A percentile compares a stretch with the other conserved stretches of the same genome.
These are phyloP conservation scores for Kalmusia sp. DNA, from an alignment of 2,329 filamentous ascomycete genomes.

Conservation along the genomic window DNA sequence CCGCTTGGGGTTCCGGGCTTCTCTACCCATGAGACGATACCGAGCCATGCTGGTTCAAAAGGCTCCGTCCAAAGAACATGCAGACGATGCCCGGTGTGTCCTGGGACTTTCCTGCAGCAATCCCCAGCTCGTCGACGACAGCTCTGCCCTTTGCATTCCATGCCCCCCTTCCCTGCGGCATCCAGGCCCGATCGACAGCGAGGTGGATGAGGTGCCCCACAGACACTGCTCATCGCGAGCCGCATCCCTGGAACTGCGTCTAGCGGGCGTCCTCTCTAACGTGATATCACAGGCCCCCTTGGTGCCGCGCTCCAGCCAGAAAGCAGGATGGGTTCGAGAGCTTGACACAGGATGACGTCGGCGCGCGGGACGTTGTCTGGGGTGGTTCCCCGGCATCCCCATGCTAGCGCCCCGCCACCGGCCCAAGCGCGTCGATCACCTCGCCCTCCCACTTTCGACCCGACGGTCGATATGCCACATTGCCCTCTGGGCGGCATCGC, in stretches of 20 bases:
- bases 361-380: not conserved
- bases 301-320: not conserved
- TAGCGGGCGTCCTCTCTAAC: not conserved
- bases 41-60: no score
- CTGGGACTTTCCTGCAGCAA: no score
- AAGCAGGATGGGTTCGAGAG: not conserved
- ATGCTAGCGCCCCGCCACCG: not conserved
- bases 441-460: not conserved
- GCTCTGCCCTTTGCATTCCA: not conserved
- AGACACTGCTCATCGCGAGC: slow-evolving; percentile 26
- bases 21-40: no score
- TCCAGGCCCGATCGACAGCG: slow-evolving; percentile 38
- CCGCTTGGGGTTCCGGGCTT: no score
- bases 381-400: not conserved
- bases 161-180: not conserved
- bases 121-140: no score
- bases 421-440: slow-evolving; percentile 3
- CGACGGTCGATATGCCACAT: no score
- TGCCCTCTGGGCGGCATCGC: not conserved
- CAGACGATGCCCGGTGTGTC: no score
- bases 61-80: no score
- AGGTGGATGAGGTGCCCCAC: slow-evolving; percentile 28
- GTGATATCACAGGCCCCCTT: slow-evolving; percentile 4
- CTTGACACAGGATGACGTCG: slow-evolving; percentile 1
- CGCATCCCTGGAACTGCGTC: slow-evolving; percentile 15